Conservation (phyloP, 1,284 basidiomycete genomes). For the Anthracocystis setariae region DNA sequence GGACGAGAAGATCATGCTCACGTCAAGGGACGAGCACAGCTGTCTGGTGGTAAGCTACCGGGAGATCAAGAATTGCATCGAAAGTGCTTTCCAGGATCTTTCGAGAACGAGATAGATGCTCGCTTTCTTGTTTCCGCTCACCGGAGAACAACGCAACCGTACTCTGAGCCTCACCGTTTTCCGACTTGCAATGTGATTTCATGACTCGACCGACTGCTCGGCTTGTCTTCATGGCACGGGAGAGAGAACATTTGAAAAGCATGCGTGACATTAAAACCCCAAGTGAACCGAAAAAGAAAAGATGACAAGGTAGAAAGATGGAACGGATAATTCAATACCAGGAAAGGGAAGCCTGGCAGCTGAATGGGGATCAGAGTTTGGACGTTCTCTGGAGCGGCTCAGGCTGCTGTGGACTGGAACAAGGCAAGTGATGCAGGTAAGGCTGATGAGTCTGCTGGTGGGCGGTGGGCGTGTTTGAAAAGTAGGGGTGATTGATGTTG, state of each 20-base stretch:
- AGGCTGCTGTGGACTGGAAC: conserved; percentile 3
- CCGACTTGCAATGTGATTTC: too few relatives aligned
- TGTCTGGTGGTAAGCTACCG: conserved; percentile 95
- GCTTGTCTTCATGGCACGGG: not conserved
- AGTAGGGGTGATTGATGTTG: conserved; percentile 25
- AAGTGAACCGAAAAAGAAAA: not conserved
- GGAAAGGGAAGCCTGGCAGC: not conserved
- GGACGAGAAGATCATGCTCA: conserved; percentile 93
- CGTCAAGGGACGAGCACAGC: conserved; percentile 92
- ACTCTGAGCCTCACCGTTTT: too few relatives aligned
- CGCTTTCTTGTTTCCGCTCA: too few relatives aligned
- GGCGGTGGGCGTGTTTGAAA: conserved; percentile 12
- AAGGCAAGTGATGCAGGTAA: conserved; percentile 12
- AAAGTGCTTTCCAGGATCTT: conserved; percentile 60
- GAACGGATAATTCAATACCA: not conserved
- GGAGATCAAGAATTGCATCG: conserved; percentile 71
- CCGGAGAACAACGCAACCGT: not conserved
- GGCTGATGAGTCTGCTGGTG: conserved; percentile 17
- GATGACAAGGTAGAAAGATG: not conserved
- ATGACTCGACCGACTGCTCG: too few relatives aligned
- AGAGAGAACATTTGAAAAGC: not conserved
- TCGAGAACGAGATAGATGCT: conserved; percentile 37
- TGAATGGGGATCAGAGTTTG: conserved; percentile 36
- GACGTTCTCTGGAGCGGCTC: conserved; percentile 18
- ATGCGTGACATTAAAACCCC: conserved; percentile 17